Percentiles rank a stretch among this genome's conserved stretches.
These are phyloP conservation scores for Zymoseptoria pseudotritici DNA, from an alignment of 2,329 filamentous ascomycete genomes.

Conservation along the genomic window DNA sequence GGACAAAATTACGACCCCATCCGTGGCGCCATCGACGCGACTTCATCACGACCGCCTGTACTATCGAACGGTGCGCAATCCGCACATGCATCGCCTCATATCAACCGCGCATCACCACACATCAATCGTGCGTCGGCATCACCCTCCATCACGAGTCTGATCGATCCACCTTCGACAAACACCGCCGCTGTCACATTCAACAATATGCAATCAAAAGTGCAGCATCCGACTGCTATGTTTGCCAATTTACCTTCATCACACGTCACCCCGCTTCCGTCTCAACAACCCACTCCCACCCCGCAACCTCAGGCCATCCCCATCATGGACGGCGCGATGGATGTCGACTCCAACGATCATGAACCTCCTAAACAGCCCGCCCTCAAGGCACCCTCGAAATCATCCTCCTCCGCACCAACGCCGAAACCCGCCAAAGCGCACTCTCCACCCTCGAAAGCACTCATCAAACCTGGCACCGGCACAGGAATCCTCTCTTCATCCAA, in stretches of 20 bases:
- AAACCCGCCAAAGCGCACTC: conserved; percentile 44
- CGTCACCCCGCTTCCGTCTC: conserved; percentile 2
- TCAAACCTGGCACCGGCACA: conserved; percentile 43
- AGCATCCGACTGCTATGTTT: conserved; percentile 7
- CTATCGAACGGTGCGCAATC: conserved; percentile 20
- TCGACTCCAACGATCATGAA: conserved; percentile 12
- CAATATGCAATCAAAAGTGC: conserved; percentile 15
- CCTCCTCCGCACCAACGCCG: conserved; percentile 21
- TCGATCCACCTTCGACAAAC: conserved; percentile 56
- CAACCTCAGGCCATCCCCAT: conserved; percentile 6
- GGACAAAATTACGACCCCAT: conserved; percentile 82
- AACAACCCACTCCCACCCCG: conserved; percentile 8
- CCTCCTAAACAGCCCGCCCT: conserved; percentile 11
- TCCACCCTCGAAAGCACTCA: conserved; percentile 33
- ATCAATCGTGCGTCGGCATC: conserved; percentile 75
- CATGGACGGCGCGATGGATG: conserved; percentile 28
- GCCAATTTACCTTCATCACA: not conserved
- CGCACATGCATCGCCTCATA: conserved; percentile 35
- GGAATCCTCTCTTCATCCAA: conserved; percentile 57
- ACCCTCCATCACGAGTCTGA: conserved; percentile 82
- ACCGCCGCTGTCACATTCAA: conserved; percentile 9
- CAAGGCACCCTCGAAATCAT: conserved; percentile 21
- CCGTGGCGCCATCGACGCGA: conserved; percentile 50
- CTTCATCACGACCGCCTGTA: conserved; percentile 17
- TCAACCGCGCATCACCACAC: conserved; percentile 48